Base-by-base conservation (phyloP, 2,329 filamentous ascomycete genomes). In the Alternaria hordeiaustralica region DNA sequence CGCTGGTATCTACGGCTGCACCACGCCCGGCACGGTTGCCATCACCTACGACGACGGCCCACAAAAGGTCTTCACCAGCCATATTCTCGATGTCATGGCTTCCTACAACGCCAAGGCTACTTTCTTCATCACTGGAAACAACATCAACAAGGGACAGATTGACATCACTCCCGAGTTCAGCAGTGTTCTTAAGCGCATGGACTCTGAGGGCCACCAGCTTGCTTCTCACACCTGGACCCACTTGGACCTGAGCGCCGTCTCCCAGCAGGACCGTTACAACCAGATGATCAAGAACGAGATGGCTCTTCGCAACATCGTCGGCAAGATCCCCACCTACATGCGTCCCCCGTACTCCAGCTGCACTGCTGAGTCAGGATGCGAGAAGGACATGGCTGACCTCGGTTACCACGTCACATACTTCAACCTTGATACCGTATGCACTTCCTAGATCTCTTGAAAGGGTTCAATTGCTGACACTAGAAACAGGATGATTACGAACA, bases 11-110 rank as follows among this genome's bases (percentile, higher is more conserved):
- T 87, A 87, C 69, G 79, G 83, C 65, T 89, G 87, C 67, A 79
- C 79, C 36, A 70, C 56, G 5, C 81, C 84, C 3, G 87, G 88
- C 56, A 87, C 87, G 11, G 84, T 92, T 69, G 89, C 89, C 18
- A 76, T 92, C 59, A 91, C 89, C 1, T 91, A 87, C 68, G 89
- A 91, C 68, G 89, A 91, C 74, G 89, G 89, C 1, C 89, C 89
- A 21, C 70, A 72, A 55, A 87, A 86, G 66, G 77, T 83, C 20
- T 90, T 88, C 76, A 91, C 89, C 2, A 78, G 80, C 44, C 85
- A 89, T 64, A 83, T 92, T 12, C 82, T 91, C 12, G 86, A 91
- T 70, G 82, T 89, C 58, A 83, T 92, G 49, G 83, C 84, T 63
- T 82, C 80, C 25, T 89, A 90, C 72, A 81, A 85, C 26, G 88